Percentiles rank a stretch among this genome's conserved stretches.
Conservation (phyloP, 208 protist species). For the Trypanosoma boissoni region DNA sequence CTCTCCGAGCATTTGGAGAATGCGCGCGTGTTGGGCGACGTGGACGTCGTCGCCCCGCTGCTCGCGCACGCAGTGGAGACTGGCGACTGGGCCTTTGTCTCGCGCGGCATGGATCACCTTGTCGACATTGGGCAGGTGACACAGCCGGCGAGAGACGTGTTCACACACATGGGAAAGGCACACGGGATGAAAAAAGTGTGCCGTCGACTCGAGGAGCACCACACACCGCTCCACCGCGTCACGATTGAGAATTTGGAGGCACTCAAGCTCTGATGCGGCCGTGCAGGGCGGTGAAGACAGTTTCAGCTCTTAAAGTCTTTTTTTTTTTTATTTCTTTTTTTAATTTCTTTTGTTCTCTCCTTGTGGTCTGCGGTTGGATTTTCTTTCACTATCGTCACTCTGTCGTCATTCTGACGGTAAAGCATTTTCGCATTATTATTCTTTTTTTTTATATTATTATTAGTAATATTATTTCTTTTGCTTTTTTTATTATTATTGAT, state of each 20-base stretch:
- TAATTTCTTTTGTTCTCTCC: neutral
- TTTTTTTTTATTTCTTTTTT: neutral
- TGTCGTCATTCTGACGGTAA: no score
- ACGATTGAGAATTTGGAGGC: slow-evolving; percentile 77
- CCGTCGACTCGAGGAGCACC: slow-evolving; percentile 46
- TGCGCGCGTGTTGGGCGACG: slow-evolving; percentile 79
- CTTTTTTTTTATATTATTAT: neutral
- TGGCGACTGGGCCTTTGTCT: slow-evolving; percentile 78
- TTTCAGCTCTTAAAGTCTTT: neutral
- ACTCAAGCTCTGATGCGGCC: slow-evolving; percentile 51
- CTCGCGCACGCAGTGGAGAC: slow-evolving; percentile 67
- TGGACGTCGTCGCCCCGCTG: slow-evolving; percentile 81
- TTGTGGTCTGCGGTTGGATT: neutral
- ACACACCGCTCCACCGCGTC: slow-evolving; percentile 55
- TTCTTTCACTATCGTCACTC: no score
- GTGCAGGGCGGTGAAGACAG: neutral
- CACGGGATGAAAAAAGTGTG: slow-evolving; percentile 68
- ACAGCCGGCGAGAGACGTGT: slow-evolving; percentile 54
- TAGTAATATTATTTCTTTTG: neutral
- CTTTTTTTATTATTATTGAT: neutral
- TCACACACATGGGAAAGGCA: slow-evolving; percentile 67
- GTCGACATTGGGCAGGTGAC: slow-evolving; percentile 86
- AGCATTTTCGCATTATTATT: neutral
- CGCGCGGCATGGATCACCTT: slow-evolving; percentile 73
- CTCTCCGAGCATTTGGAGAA: slow-evolving; percentile 87